Evolutionary conservation across 345 rosid species (phyloP).

Genomic region (Dipteronia sinensis): DNA sequence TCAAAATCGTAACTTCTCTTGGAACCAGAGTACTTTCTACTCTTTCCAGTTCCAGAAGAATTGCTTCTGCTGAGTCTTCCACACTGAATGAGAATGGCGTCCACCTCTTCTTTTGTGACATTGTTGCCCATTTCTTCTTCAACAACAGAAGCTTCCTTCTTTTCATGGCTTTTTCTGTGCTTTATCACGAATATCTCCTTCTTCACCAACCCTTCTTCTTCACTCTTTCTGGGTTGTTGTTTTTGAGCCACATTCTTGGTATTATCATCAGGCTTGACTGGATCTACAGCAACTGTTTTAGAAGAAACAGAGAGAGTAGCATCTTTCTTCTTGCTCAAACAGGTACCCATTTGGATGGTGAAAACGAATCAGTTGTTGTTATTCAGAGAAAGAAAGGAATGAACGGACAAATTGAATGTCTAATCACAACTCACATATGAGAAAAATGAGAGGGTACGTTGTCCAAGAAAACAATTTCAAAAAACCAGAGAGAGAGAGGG

Average conservation of each 20-base stretch:
- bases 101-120: slow-evolving; percentile 73
- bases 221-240: not conserved
- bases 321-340: slow-evolving; percentile 61
- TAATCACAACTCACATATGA: not conserved
- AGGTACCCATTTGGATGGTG: slow-evolving; percentile 56
- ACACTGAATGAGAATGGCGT: slow-evolving; percentile 90
- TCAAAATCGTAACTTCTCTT: slow-evolving; percentile 92
- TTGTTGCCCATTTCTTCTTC: slow-evolving; percentile 30
- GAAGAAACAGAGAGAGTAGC: slow-evolving; percentile 14
- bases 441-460: slow-evolving; percentile 22
- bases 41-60: slow-evolving; percentile 47
- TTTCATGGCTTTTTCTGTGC: slow-evolving; percentile 82
- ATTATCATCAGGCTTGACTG: slow-evolving; percentile 13
- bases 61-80: slow-evolving; percentile 88
- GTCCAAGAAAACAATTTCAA: slow-evolving; percentile 36
- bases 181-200: slow-evolving; percentile 80
- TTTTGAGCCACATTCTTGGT: slow-evolving; percentile 12
- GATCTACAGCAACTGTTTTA: slow-evolving; percentile 12
- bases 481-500: slow-evolving; percentile 20
- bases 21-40: slow-evolving; percentile 73
- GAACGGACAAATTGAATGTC: not conserved
- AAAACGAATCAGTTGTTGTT: not conserved
- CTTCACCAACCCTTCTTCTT: slow-evolving; percentile 33
- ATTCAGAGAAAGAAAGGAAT: not conserved
- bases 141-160: not conserved